These are phyloP conservation scores for Umbilicus rupestris DNA, from an alignment of 164 flowering plant species.

Conservation along the genomic window DNA sequence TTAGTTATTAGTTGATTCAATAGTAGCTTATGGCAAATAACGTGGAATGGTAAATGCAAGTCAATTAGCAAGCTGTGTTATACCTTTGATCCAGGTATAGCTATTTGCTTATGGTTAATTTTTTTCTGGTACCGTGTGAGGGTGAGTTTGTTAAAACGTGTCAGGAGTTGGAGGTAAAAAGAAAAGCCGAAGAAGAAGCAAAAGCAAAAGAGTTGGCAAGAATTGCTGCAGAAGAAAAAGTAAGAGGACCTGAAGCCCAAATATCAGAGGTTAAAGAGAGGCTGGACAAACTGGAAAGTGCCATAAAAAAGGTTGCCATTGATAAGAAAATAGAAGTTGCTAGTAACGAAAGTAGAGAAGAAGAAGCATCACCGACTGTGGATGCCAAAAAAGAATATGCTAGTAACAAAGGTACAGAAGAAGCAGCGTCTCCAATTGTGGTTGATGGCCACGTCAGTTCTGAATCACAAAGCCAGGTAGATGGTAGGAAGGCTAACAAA, in stretches of 20 bases:
- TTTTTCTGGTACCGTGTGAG: neutral
- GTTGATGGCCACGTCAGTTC: neutral
- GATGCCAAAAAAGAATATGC: neutral
- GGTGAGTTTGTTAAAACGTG: neutral
- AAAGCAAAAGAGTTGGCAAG: constrained; percentile 41
- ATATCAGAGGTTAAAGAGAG: constrained; percentile 54
- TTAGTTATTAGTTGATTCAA: neutral
- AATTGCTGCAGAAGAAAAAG: constrained; percentile 25
- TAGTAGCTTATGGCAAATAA: too few relatives aligned
- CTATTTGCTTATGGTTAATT: neutral
- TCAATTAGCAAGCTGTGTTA: too few relatives aligned
- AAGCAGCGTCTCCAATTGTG: neutral
- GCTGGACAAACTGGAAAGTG: constrained; percentile 55
- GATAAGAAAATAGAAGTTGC: neutral
- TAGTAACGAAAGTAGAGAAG: neutral
- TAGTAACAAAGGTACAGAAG: neutral
- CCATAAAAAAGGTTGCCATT: constrained; percentile 50
- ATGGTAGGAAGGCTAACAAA: neutral
- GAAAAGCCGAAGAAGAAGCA: constrained; percentile 46
- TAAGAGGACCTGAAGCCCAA: constrained; percentile 27
- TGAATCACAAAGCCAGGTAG: neutral
- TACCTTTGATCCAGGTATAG: neutral
- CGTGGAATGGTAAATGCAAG: too few relatives aligned
- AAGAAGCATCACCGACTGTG: neutral
- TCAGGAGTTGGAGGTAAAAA: constrained; percentile 55